These are phyloP conservation scores for Arthonia radiata DNA, from an alignment of 495 filamentous ascomycete species.

Conservation along the genomic window DNA sequence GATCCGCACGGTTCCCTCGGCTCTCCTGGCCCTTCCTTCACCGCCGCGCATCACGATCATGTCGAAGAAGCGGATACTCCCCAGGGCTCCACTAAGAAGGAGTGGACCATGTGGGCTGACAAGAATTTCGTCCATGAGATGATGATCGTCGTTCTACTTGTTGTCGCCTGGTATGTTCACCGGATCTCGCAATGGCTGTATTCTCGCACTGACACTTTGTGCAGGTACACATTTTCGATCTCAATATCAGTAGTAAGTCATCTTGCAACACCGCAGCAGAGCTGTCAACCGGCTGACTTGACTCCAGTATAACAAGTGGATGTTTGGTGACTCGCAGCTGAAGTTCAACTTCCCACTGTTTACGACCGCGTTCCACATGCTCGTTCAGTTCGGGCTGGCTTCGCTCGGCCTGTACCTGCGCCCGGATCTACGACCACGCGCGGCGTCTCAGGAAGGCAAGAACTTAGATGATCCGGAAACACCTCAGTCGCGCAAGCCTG, in stretches of 20 bases:
- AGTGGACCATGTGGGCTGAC: no score
- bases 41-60: no score
- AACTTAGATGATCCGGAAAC: slow-evolving; percentile 23
- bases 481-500: slow-evolving; percentile 30
- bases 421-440: slow-evolving; percentile 55
- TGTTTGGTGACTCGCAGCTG: slow-evolving; percentile 70
- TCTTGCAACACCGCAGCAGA: background rate
- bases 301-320: slow-evolving; percentile 95
- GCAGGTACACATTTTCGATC: slow-evolving; percentile 58
- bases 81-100: no score
- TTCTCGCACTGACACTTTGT: slow-evolving; percentile 1
- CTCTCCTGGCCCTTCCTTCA: no score
- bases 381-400: slow-evolving; percentile 76
- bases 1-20: no score
- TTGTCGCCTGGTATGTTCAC: no score
- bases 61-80: no score
- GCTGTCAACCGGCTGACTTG: slow-evolving; percentile 1
- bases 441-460: slow-evolving; percentile 13
- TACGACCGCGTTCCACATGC: slow-evolving; percentile 86
- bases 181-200: no score
- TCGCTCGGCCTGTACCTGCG: slow-evolving; percentile 57
- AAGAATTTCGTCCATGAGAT: no score
- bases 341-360: slow-evolving; percentile 91
- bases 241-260: slow-evolving; percentile 73
- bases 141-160: no score